A percentile compares a stretch with the other conserved stretches of the same genome.
These are phyloP conservation scores for Nicotiana sylvestris DNA, from an alignment of 257 asterid species.

Conservation along the genomic window DNA sequence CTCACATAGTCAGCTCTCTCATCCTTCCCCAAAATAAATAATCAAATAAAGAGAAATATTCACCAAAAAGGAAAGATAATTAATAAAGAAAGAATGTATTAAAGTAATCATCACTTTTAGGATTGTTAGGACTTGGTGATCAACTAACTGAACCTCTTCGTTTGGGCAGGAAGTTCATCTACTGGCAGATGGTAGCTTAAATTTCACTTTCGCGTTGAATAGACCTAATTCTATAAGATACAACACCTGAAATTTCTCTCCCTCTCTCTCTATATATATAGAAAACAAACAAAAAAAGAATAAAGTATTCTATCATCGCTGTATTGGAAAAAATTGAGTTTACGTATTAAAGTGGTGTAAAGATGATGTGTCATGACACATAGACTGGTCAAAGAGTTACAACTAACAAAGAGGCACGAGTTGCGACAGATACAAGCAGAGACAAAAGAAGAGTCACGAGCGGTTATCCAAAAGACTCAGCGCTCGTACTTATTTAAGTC, in stretches of 20 bases:
- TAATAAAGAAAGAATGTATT: neutral
- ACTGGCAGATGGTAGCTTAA: constrained; percentile 11
- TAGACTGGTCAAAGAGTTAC: too few relatives aligned
- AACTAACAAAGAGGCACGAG: too few relatives aligned
- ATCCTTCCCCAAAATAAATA: neutral
- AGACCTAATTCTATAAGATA: neutral
- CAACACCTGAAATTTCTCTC: neutral
- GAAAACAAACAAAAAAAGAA: too few relatives aligned
- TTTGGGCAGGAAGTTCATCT: constrained; percentile 13
- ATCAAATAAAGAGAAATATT: neutral
- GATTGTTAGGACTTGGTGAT: constrained; percentile 14
- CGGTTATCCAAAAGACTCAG: too few relatives aligned
- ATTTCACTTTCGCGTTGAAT: constrained; percentile 4
- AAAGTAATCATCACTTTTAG: neutral
- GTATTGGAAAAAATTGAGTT: too few relatives aligned
- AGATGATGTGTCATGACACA: too few relatives aligned
- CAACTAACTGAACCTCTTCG: constrained; percentile 10
- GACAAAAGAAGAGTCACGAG: too few relatives aligned
- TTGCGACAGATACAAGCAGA: too few relatives aligned
- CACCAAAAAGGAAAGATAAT: neutral
- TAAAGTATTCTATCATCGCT: too few relatives aligned
- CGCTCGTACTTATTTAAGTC: too few relatives aligned
- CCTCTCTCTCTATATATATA: too few relatives aligned
- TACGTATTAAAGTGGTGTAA: too few relatives aligned
- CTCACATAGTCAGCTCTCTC: neutral